A percentile compares a stretch with the other conserved stretches of the same genome.
phyloP scores from a whole-genome alignment of 176 grass and related monocot species.

The Leersia perrieri region DNA sequence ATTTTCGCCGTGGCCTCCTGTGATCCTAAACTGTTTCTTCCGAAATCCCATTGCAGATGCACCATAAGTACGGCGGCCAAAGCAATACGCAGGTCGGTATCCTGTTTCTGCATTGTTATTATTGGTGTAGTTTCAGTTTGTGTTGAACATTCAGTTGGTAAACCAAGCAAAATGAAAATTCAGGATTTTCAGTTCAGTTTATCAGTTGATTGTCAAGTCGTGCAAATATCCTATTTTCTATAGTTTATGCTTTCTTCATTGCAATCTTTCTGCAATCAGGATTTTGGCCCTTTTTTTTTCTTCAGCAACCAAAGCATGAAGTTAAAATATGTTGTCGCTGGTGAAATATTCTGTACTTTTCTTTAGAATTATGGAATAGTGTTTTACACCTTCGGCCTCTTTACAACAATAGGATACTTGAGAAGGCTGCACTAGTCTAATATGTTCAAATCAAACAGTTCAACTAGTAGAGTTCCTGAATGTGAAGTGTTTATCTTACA shows the following conservation, averaged over 20 bases:
- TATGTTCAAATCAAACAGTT: conserved; percentile 9
- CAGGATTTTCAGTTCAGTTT: background rate
- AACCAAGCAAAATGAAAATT: background rate
- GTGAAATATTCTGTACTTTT: background rate
- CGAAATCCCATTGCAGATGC: conserved; percentile 52
- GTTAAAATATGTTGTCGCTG: background rate
- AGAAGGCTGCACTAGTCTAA: conserved; percentile 1
- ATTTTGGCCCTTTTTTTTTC: background rate
- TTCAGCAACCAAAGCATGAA: conserved; percentile 1
- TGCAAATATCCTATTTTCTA: background rate
- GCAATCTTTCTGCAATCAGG: background rate
- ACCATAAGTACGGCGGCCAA: conserved; percentile 59
- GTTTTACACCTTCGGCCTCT: background rate
- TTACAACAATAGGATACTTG: background rate
- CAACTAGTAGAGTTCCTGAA: background rate
- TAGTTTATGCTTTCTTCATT: background rate
- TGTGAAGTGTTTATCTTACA: background rate
- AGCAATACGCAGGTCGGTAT: conserved; percentile 45
- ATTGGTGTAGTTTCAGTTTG: background rate
- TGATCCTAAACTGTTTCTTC: conserved; percentile 13
- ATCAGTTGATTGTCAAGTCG: conserved; percentile 4
- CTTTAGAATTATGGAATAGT: background rate
- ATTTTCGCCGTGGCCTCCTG: background rate
- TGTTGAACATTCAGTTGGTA: background rate
- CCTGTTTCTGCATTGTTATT: background rate